phyloP scores from a whole-genome alignment of 176 grass and related monocot genomes.

The Oropetium thomaeum region DNA sequence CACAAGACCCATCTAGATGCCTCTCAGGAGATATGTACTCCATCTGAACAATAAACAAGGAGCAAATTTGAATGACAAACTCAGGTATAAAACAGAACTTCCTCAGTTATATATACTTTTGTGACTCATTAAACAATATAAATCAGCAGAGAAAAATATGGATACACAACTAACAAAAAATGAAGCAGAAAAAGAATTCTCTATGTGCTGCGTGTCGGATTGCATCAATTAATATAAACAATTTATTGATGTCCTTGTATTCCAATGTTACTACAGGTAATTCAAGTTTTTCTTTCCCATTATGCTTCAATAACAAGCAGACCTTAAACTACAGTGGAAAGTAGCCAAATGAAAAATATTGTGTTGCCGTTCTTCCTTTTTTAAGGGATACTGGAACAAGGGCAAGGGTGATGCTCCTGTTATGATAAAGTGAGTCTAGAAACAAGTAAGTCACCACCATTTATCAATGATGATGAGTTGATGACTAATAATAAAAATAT shows the following conservation, averaged over 20 bases:
- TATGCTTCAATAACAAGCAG: neutral
- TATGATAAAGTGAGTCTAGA: neutral
- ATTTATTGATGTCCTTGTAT: neutral
- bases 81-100: conserved; percentile 17
- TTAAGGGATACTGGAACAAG: no score
- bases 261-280: neutral
- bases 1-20: conserved; percentile 51
- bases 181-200: neutral
- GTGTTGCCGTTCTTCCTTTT: neutral
- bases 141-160: neutral
- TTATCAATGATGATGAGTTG: neutral
- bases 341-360: neutral
- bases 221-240: conserved; percentile 10
- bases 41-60: conserved; percentile 40
- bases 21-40: conserved; percentile 59
- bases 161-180: conserved; percentile 14
- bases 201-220: neutral
- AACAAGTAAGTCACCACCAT: neutral
- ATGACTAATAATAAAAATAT: neutral
- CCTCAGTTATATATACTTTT: conserved; percentile 24
- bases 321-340: neutral
- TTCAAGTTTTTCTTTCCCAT: neutral
- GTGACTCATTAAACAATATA: neutral
- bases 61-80: conserved; percentile 14
- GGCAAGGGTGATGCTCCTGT: neutral